Evolutionary conservation across 2,329 filamentous ascomycete species (phyloP), one percentile per base, ranked within the genome.

Genomic region (Ascochyta rabiei): DNA sequence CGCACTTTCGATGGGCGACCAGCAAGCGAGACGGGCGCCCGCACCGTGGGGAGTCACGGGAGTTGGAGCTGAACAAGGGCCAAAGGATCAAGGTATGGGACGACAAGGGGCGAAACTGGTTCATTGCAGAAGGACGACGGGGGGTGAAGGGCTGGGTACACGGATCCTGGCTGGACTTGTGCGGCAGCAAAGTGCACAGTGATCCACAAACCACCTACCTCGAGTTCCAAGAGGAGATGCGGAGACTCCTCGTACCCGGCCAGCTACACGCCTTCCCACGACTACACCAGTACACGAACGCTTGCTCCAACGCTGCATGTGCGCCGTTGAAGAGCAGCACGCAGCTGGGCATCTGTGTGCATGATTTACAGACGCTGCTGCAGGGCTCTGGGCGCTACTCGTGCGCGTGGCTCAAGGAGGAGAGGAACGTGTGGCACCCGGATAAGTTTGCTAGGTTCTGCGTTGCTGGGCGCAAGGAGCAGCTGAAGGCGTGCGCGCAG

Each of bases 341-440:
- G 2, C 52, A 30, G 13, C 31, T 67, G n/a, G 63, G 61, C 8
- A 65, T 72, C 43, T 75, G 72, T 41, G 23, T 48, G 6, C 71
- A 75, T 46, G 67, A 73, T 41, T 41, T 75, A 34, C 47, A 52
- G 33, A 49, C 42, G 19, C 42, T 75, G 21, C 54, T 75, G 33
- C 34, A 59, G n/a, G 70, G 66, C 6, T 69, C 68, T 7, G 66
- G 59, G 2, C 18, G 39, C 3, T 71, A 66, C 40, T 62, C 56
- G 1, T 54, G 59, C 26, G 61, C 62, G 15, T 68, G 63, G 57
- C 59, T 75, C 24, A 71, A 69, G 52, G 57, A 63, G 10, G 59
- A 64, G 39, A 61, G 71, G 15, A 67, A 63, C 48, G 39, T 64
- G 28, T 75, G 69, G 68, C 71, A 75, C 34, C 72, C 72, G 30